These are phyloP conservation scores for Vigna mungo DNA, from an alignment of 306 rosid species.

Conservation along the genomic window DNA sequence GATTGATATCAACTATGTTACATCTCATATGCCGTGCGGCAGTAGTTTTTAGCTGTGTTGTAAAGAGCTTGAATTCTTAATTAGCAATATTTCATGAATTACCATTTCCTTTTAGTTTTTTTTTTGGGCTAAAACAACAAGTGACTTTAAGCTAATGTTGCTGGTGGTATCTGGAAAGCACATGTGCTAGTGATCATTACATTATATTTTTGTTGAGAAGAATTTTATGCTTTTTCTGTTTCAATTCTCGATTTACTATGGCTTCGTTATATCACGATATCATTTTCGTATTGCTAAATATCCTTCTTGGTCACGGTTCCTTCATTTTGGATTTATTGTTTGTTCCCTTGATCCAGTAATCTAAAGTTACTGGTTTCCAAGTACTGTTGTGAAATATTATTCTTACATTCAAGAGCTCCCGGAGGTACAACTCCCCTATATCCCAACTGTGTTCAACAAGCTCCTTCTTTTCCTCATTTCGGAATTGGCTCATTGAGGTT, in stretches of 20 bases:
- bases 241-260: conserved; percentile 29
- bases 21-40: no score
- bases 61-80: no score
- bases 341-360: neutral
- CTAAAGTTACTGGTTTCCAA: neutral
- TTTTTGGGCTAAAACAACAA: no score
- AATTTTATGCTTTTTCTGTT: conserved; percentile 17
- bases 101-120: no score
- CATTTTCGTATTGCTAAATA: neutral
- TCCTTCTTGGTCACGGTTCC: neutral
- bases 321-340: conserved; percentile 12
- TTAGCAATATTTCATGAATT: no score
- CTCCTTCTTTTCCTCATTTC: conserved; percentile 28
- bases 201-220: conserved; percentile 26
- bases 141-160: no score
- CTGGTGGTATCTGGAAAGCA: neutral
- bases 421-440: conserved; percentile 37
- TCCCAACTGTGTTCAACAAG: conserved; percentile 46
- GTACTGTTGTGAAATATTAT: neutral
- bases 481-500: conserved; percentile 12
- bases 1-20: no score
- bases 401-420: conserved; percentile 30
- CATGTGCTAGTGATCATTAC: conserved; percentile 34
- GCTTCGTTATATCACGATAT: conserved; percentile 1
- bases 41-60: no score